Base-by-base conservation (phyloP, 257 asterid genomes). In the Solanum bulbocastanum region DNA sequence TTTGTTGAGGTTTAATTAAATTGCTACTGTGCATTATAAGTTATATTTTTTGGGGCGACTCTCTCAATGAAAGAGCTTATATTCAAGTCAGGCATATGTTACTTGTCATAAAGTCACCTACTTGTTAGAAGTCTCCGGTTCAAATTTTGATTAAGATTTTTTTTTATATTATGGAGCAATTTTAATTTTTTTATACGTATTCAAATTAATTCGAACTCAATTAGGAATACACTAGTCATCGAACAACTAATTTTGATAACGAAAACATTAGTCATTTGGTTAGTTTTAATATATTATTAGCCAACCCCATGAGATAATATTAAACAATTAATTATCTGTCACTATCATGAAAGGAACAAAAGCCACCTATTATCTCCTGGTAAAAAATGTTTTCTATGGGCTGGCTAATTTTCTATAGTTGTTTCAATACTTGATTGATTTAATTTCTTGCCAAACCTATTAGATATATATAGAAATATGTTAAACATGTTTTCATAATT, bases 111-210 rank as follows among this genome's bases (percentile, higher is more conserved):
- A 56, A 56, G 65, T 6, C 4, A 56, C 65, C 65, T 18, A 58
- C 66, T 58, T 20, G 10, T 58, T 20, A 58, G n/a, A 58, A 58
- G 12, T 58, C 12, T 58, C 2, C 1, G 25, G 1, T 58, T 58
- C 66, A 20, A 58, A 0, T 0, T 58, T 20, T 58, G 2, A 3
- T 58, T 8, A 58, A 56, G n/a, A 56, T 0, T 2, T 20, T 20
- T 56, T 37, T 52, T 56, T 20, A 2, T 0, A 18, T 56, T 56
- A 18, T 20, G 5, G 1, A 4, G 3, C 6, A 9, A 8, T 62
- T 62, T 62, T 23, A 23, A 60, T 10, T 23, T 62, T 58, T 20
- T 62, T n/a, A n/a, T n/a, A 5, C 1, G 15, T 23, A 62, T 62
- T 62, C 15, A 62, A 23, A 62, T 62, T 4, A 62, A 10, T 23